Evolutionary conservation across 2,329 filamentous ascomycete genomes (phyloP), one percentile per base, ranked within the genome.

Genomic region (Scortechinia acanthostroma): DNA sequence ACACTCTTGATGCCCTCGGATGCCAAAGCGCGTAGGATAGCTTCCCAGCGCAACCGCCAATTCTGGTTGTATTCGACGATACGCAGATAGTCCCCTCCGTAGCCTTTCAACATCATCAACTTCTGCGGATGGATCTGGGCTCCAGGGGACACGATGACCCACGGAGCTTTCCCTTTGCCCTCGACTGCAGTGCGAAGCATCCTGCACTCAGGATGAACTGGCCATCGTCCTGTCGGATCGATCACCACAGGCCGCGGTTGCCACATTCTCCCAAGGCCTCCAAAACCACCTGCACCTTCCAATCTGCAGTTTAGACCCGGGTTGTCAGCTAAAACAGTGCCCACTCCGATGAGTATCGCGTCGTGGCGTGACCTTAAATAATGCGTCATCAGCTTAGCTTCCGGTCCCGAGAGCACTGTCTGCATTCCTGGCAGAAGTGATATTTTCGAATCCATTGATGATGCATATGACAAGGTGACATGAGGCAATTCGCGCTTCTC

Each of bases 361-460:
- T 78, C 72, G 54, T 83, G 77, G 21, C 65, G 66, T 3, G 73
- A 72, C 45, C 78, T 73, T 5, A 83, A 64, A 53, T 77, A 80
- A 55, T 83, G 79, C 0, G 79, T 83, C 77, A 83, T 80, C 22
- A 74, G 62, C 58, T 82, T 83, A 4, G 76, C 75, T 48, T 74
- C 65, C 0, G 74, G 70, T 2, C 77, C 77, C 2, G 80, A 83
- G 2, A 84, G 64, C 0, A 68, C 64, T 3, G 80, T 83, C 50
- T 76, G 76, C 19, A 71, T 63, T 17, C 77, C 77, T 0, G 76
- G 76, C 2, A 71, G 62, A 25, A 80, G 66, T 4, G 77, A 70
- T 42, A 83, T 67, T 46, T 72, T 70, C 46, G 73, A 71, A 56
- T 84, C 80, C 54, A 84, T 73, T 16, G 78, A 83, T 37, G 72